These are phyloP conservation scores for Penicillium malachiteum DNA, from an alignment of 495 filamentous ascomycete genomes.

Conservation along the genomic window DNA sequence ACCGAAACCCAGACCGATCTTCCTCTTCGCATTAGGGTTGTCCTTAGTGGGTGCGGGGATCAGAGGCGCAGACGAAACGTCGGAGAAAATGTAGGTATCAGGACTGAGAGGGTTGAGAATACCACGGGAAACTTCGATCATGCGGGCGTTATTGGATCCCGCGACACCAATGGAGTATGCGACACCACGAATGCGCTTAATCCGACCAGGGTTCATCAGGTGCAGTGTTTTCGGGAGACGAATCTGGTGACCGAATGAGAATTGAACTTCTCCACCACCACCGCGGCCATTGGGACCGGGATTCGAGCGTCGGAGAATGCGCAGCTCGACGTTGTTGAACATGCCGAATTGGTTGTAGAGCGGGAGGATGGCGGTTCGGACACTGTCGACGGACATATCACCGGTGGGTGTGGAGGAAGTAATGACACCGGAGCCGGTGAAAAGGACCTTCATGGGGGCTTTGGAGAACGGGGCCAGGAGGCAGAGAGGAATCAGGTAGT, in stretches of 20 bases:
- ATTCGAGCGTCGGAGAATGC: slow-evolving; percentile 77
- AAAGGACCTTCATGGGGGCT: slow-evolving; percentile 77
- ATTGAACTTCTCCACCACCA: slow-evolving; percentile 87
- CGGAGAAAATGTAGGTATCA: slow-evolving; percentile 84
- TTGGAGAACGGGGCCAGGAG: slow-evolving; percentile 94
- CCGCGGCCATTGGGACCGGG: slow-evolving; percentile 68
- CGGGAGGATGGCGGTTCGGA: slow-evolving; percentile 89
- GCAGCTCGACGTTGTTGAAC: slow-evolving; percentile 79
- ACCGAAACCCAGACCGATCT: slow-evolving; percentile 83
- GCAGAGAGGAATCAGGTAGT: slow-evolving; percentile 86
- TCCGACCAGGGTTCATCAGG: slow-evolving; percentile 75
- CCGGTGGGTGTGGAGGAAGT: slow-evolving; percentile 77
- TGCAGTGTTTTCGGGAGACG: slow-evolving; percentile 93
- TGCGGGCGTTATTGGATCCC: slow-evolving; percentile 87
- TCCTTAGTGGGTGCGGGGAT: slow-evolving; percentile 61
- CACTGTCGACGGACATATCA: slow-evolving; percentile 86
- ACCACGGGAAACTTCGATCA: slow-evolving; percentile 88
- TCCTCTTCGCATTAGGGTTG: slow-evolving; percentile 61
- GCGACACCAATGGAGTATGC: slow-evolving; percentile 89
- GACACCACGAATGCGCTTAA: slow-evolving; percentile 88
- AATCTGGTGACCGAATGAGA: slow-evolving; percentile 88
- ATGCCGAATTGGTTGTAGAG: slow-evolving; percentile 90
- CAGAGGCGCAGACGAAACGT: slow-evolving; percentile 70
- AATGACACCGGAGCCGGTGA: slow-evolving; percentile 90
- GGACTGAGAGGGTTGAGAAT: slow-evolving; percentile 80